These are phyloP conservation scores for Ceratocystis colombiana DNA, from an alignment of 2,329 filamentous ascomycete species.

Conservation along the genomic window DNA sequence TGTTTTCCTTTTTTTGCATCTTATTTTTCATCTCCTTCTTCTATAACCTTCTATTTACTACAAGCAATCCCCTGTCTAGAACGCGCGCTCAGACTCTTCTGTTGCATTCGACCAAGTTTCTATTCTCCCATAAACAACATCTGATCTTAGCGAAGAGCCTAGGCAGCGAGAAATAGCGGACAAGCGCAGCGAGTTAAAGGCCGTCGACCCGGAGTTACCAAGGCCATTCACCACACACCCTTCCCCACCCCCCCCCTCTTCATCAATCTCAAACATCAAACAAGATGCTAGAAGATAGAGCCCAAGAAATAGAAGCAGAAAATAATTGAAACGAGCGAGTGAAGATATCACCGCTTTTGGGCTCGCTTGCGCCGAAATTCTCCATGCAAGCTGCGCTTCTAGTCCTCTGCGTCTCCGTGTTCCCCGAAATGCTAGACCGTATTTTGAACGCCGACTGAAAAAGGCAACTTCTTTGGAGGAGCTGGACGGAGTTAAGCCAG, in stretches of 20 bases:
- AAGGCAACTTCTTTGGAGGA: neutral
- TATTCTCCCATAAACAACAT: conserved; percentile 1
- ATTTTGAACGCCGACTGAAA: neutral
- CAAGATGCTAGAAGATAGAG: neutral
- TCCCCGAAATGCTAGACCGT: neutral
- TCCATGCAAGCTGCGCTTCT: neutral
- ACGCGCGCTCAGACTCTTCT: conserved; percentile 8
- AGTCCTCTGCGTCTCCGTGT: neutral
- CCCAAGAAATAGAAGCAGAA: neutral
- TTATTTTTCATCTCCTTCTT: neutral
- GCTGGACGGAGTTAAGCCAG: neutral
- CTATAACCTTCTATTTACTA: neutral
- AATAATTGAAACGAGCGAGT: neutral
- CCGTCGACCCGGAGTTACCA: neutral
- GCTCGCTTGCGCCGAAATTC: neutral
- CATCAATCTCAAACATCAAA: neutral
- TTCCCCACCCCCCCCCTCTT: too few relatives aligned
- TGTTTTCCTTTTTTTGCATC: neutral
- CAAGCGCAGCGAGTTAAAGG: neutral
- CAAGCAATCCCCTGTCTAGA: conserved; percentile 5
- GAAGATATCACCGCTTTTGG: neutral
- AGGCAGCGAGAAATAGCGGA: neutral
- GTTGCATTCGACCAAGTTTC: conserved; percentile 9
- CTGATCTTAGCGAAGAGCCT: neutral
- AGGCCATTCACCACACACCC: too few relatives aligned